Percentiles rank a stretch among this genome's conserved stretches.
Evolutionary conservation across 768 basidiomycete genomes (phyloP).

Genomic region (Atractiella rhizophila): DNA sequence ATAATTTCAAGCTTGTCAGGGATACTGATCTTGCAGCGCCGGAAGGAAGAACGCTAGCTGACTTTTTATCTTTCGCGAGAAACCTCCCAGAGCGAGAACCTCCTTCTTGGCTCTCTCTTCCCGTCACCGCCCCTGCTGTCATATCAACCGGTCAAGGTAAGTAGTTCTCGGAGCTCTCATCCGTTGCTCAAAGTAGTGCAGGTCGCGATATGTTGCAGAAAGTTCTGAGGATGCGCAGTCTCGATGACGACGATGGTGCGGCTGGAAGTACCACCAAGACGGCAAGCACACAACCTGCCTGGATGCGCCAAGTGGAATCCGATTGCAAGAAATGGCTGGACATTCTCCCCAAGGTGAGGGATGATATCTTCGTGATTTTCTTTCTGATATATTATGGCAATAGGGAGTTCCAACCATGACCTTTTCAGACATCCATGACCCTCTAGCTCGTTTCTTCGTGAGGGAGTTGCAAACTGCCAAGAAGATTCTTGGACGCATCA

Average conservation of each 20-base stretch:
- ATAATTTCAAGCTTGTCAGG: constrained; percentile 68
- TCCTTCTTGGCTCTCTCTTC: constrained; percentile 41
- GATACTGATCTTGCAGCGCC: constrained; percentile 41
- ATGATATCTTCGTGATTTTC: background rate
- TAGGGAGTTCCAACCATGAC: constrained; percentile 3
- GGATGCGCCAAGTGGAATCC: constrained; percentile 70
- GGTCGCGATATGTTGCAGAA: background rate
- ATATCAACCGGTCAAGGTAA: constrained; percentile 33
- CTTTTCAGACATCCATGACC: constrained; percentile 32
- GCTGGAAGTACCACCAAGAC: background rate
- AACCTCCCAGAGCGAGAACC: constrained; percentile 52
- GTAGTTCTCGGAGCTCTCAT: background rate
- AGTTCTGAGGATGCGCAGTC: constrained; percentile 12
- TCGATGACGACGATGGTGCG: constrained; percentile 13
- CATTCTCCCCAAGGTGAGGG: constrained; percentile 44
- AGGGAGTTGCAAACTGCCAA: constrained; percentile 61
- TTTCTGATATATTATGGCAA: background rate
- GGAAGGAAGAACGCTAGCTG: constrained; percentile 75
- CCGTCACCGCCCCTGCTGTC: constrained; percentile 24
- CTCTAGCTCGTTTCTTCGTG: constrained; percentile 63
- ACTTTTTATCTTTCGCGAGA: constrained; percentile 75
- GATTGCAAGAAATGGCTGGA: constrained; percentile 63
- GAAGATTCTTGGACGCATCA: constrained; percentile 51
- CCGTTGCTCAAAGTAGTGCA: background rate
- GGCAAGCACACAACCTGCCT: constrained; percentile 51